Base-by-base conservation (phyloP, 2,329 filamentous ascomycete species). In the Aureobasidium subglaciale region DNA sequence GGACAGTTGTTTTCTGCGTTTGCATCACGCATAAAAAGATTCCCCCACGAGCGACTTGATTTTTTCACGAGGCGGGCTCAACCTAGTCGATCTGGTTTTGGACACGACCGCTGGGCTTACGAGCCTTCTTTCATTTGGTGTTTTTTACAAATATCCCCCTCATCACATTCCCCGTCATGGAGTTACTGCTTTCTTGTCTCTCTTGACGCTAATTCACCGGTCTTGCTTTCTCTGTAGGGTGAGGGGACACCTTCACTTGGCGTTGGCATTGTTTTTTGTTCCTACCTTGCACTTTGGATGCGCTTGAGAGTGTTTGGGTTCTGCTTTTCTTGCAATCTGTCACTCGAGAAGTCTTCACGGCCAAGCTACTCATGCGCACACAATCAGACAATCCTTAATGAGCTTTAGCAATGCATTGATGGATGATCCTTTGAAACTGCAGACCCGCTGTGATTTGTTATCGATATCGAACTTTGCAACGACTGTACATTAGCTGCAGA, bases 11-110 rank as follows among this genome's bases (percentile, higher is more conserved):
- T 38, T 50, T 50, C 34, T 50, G 30, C 46, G 30, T 50, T 50
- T 50, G 48, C 48, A 52, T 52, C 35, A 52, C 48, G 48, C 48
- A 52, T 52, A 40, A 52, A 52, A 41, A 25, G 32, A n/a, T n/a
- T 52, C 32, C 48, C 48, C 48, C 35, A 52, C 48, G 25, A 52
- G 48, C 48, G 48, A 52, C 40, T 52, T 52, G 34, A 30, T 30
- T 29, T 37, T 50, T 52, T 32, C 18, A 27, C 22, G 29, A 38
- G 45, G 24, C 24, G 15, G 22, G 22, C 24, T 29, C 24, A 5
- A 50, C 15, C n/a, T 24, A 6, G 45, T 37, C 22, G 30, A 9
- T 49, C 13, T 18, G 25, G 20, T 27, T n/a, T 34, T 24, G 20
- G 34, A n/a, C n/a, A 27, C 45, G 30, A 27, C 30, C 15, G 25